phyloP scores from a whole-genome alignment of 139 green algal species.

The Coelastrella sp. region DNA sequence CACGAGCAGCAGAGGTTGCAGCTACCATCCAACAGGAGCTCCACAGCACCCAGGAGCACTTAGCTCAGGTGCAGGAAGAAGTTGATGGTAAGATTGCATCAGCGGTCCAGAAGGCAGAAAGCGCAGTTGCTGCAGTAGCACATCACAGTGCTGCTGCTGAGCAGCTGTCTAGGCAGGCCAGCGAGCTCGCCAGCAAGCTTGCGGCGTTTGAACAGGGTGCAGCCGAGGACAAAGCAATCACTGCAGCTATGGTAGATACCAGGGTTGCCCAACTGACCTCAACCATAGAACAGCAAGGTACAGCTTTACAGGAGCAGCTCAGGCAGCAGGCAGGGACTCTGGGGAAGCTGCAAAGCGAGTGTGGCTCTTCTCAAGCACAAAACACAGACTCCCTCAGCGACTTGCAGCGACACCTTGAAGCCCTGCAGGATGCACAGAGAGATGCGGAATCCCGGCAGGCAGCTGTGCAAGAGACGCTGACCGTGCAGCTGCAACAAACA shows the following conservation, averaged over 20 bases:
- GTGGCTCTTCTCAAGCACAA: neutral
- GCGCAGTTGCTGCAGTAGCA: neutral
- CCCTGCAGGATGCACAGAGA: neutral
- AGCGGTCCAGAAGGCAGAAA: neutral
- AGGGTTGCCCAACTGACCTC: neutral
- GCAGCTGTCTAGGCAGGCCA: neutral
- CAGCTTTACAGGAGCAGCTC: constrained; percentile 4
- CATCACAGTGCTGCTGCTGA: neutral
- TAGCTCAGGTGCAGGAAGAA: neutral
- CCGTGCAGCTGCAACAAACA: neutral
- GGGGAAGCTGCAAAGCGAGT: constrained; percentile 1
- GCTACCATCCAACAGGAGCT: constrained; percentile 18
- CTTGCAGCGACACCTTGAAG: constrained; percentile 11
- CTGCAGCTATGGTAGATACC: neutral
- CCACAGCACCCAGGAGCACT: neutral
- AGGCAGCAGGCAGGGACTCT: neutral
- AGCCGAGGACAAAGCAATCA: neutral
- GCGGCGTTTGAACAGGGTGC: neutral
- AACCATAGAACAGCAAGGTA: neutral
- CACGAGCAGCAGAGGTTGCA: neutral
- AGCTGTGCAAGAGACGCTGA: neutral
- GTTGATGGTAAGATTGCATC: neutral
- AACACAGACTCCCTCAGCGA: neutral
- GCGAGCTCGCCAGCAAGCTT: constrained; percentile 31
- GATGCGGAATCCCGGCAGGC: neutral